phyloP scores from a whole-genome alignment of 208 protist species.

The Leishmania gerbilli region DNA sequence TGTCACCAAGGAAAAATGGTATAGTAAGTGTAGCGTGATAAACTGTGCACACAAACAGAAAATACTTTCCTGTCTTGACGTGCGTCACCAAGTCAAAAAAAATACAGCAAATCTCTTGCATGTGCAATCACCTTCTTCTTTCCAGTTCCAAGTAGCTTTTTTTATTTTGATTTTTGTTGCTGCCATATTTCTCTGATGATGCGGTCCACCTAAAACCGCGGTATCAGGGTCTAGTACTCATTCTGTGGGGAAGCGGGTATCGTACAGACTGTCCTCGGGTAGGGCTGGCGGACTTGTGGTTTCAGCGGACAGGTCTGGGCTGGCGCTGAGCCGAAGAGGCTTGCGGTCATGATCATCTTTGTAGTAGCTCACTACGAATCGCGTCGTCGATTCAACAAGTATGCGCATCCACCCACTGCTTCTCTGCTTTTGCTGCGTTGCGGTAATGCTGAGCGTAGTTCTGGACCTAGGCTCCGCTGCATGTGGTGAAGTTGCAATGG shows the following conservation, averaged over 20 bases:
- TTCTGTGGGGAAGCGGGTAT: background rate
- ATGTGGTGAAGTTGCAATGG: no score
- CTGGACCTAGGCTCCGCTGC: background rate
- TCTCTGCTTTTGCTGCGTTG: background rate
- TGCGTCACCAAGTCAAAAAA: background rate
- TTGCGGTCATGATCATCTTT: background rate
- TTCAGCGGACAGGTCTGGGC: background rate
- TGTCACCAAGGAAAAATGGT: background rate
- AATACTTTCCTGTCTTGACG: background rate
- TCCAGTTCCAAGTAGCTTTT: background rate
- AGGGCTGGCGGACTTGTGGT: background rate
- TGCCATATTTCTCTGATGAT: background rate
- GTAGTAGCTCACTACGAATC: background rate
- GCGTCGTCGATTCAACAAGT: background rate
- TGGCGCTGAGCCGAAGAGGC: background rate
- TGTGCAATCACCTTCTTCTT: background rate
- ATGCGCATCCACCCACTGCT: background rate
- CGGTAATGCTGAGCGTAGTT: background rate
- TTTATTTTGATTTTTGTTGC: background rate
- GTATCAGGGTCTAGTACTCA: background rate
- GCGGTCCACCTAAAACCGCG: background rate
- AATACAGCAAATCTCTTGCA: background rate
- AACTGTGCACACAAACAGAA: background rate
- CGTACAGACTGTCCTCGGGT: background rate
- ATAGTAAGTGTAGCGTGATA: background rate